These are phyloP conservation scores for Annulohypoxylon bovei DNA, from an alignment of 495 filamentous ascomycete genomes.

Conservation along the genomic window DNA sequence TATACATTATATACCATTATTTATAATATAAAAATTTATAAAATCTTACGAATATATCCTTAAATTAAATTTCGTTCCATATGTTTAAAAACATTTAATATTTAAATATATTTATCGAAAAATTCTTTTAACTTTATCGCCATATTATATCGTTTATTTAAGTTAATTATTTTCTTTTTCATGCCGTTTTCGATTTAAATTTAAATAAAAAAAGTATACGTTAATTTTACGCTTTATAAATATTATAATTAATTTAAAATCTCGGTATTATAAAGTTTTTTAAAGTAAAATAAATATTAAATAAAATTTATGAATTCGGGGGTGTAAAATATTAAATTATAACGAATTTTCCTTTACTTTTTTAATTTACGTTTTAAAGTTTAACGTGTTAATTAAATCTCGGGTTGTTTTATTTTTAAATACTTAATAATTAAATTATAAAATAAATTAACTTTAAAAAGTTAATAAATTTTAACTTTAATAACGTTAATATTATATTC, in stretches of 20 bases:
- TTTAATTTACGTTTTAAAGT: not conserved
- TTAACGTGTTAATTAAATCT: not conserved
- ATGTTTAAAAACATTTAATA: not conserved
- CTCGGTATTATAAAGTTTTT: not conserved
- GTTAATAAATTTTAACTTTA: not conserved
- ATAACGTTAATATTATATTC: not conserved
- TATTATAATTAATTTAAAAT: not conserved
- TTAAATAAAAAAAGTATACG: not conserved
- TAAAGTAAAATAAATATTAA: not conserved
- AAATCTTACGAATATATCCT: not conserved
- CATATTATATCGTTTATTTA: not conserved
- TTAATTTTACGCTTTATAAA: not conserved
- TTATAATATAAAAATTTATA: not conserved
- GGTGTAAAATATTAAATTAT: not conserved
- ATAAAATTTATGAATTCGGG: not conserved
- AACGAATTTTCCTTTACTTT: not conserved
- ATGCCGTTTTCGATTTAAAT: not conserved
- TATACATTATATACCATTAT: too few species aligned
- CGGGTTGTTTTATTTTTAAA: not conserved
- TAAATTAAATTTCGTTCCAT: not conserved
- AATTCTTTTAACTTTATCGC: not conserved
- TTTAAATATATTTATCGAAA: not conserved
- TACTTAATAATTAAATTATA: not conserved
- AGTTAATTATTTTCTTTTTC: not conserved
- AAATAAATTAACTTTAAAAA: not conserved